Conservation (phyloP, 2,329 filamentous ascomycete genomes). For the Aureobasidium sp. region DNA sequence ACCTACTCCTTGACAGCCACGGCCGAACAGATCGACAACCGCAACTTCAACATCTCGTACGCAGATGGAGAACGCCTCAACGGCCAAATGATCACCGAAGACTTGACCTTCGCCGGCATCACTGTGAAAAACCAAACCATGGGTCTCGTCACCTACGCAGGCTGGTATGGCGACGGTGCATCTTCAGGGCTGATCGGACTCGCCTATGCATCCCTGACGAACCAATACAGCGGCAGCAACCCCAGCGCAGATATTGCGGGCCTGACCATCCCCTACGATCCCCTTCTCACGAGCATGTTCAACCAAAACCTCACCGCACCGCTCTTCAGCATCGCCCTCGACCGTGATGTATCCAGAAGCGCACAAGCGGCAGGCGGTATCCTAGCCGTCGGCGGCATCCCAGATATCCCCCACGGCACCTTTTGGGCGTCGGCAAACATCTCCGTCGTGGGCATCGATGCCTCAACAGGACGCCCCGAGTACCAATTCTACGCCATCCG, state of each 20-base stretch:
- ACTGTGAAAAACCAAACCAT: constrained; percentile 38
- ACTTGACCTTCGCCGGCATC: constrained; percentile 38
- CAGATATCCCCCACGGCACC: constrained; percentile 31
- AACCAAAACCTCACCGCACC: constrained; percentile 34
- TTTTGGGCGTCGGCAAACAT: constrained; percentile 24
- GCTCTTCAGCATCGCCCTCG: constrained; percentile 42
- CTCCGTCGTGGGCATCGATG: constrained; percentile 18
- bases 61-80: constrained; percentile 34
- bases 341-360: constrained; percentile 20
- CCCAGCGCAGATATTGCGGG: constrained; percentile 18
- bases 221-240: constrained; percentile 27
- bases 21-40: constrained; percentile 30
- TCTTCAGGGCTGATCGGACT: constrained; percentile 44
- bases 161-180: constrained; percentile 25
- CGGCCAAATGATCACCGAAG: constrained; percentile 32
- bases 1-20: constrained; percentile 25
- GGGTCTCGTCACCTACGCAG: constrained; percentile 32
- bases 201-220: constrained; percentile 41
- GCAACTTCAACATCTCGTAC: constrained; percentile 38
- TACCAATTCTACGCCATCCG: constrained; percentile 33
- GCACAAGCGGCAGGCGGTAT: constrained; percentile 30
- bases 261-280: constrained; percentile 33
- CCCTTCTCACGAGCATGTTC: constrained; percentile 44
- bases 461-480: constrained; percentile 20
- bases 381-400: constrained; percentile 42